A percentile compares a stretch with the other conserved stretches of the same genome.
Evolutionary conservation across 2,329 filamentous ascomycete genomes (phyloP).

Genomic region (Aspergillus aculeatus): DNA sequence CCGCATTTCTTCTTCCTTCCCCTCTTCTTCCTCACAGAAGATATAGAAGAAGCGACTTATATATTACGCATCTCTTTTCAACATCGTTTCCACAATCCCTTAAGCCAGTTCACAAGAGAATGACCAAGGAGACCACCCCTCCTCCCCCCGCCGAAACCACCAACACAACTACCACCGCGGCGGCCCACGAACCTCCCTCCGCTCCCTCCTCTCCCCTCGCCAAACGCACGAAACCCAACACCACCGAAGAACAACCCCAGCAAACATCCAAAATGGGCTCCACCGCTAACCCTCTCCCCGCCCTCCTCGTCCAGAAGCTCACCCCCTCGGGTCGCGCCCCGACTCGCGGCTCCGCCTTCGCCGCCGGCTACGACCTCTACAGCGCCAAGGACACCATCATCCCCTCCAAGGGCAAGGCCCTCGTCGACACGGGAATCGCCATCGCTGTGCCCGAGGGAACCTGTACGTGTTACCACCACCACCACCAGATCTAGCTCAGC

Average conservation of each 20-base stretch:
- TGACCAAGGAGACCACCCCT: slow-evolving; percentile 46
- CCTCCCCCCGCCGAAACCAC: slow-evolving; percentile 29
- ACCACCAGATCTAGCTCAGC: background rate
- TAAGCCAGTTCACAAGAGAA: slow-evolving; percentile 23
- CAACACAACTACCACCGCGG: slow-evolving; percentile 18
- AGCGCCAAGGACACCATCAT: slow-evolving; percentile 70
- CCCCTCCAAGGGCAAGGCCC: slow-evolving; percentile 75
- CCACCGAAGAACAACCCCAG: slow-evolving; percentile 25
- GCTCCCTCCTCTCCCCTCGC: slow-evolving; percentile 71
- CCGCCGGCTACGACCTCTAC: slow-evolving; percentile 94
- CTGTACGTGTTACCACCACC: slow-evolving; percentile 57
- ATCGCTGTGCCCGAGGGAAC: slow-evolving; percentile 89
- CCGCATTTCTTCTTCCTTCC: slow-evolving; percentile 2
- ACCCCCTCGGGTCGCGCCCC: slow-evolving; percentile 75
- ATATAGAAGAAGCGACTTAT: background rate
- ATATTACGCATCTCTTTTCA: background rate
- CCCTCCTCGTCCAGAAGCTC: slow-evolving; percentile 85
- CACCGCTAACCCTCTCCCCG: slow-evolving; percentile 45
- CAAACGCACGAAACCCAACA: slow-evolving; percentile 72
- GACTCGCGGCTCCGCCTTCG: slow-evolving; percentile 82
- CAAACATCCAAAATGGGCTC: slow-evolving; percentile 26
- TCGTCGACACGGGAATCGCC: slow-evolving; percentile 87
- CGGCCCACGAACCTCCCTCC: slow-evolving; percentile 52
- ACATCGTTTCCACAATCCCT: background rate
- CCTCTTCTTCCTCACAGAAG: slow-evolving; percentile 19